Evolutionary conservation across 1,284 basidiomycete genomes (phyloP).

Genomic region (Mycosarcoma mackinlayi): DNA sequence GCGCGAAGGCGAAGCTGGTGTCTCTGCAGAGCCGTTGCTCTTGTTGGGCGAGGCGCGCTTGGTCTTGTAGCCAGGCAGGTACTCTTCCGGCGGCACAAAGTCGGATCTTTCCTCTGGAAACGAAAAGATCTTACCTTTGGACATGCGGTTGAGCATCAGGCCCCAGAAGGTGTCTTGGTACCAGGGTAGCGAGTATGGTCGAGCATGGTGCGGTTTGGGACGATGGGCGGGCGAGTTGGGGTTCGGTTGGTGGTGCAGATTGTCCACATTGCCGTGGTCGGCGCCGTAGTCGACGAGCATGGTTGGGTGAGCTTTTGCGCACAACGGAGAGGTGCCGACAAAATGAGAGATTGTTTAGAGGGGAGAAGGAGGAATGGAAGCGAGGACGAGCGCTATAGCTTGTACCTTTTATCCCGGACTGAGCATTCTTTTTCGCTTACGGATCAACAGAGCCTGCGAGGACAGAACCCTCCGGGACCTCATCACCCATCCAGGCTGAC

Average conservation of each 20-base stretch:
- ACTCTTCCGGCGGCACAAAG: constrained; percentile 24
- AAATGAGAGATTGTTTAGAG: too few relatives aligned
- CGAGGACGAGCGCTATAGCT: too few relatives aligned
- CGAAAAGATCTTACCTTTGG: constrained; percentile 20
- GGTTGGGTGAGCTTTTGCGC: too few relatives aligned
- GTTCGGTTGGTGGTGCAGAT: constrained; percentile 29
- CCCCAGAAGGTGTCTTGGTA: constrained; percentile 45
- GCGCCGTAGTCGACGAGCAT: constrained; percentile 14
- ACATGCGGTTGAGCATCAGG: constrained; percentile 34
- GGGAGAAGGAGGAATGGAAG: not conserved
- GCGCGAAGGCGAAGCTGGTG: not conserved
- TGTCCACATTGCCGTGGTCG: constrained; percentile 13
- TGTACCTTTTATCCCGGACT: too few relatives aligned
- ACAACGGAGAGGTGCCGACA: too few relatives aligned
- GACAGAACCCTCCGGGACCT: too few relatives aligned
- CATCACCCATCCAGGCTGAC: not conserved
- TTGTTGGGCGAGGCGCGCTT: not conserved
- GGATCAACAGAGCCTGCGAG: too few relatives aligned
- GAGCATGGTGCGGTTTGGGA: constrained; percentile 19
- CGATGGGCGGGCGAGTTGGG: constrained; percentile 9
- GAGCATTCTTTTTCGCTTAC: not conserved
- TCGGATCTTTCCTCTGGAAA: constrained; percentile 21
- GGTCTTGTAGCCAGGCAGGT: not conserved
- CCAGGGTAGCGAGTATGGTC: constrained; percentile 27
- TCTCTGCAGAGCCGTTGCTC: too few relatives aligned